Percentiles rank a stretch among this genome's conserved stretches.
These are phyloP conservation scores for Aspergillus bombycis DNA, from an alignment of 2,329 filamentous ascomycete genomes.

Conservation along the genomic window DNA sequence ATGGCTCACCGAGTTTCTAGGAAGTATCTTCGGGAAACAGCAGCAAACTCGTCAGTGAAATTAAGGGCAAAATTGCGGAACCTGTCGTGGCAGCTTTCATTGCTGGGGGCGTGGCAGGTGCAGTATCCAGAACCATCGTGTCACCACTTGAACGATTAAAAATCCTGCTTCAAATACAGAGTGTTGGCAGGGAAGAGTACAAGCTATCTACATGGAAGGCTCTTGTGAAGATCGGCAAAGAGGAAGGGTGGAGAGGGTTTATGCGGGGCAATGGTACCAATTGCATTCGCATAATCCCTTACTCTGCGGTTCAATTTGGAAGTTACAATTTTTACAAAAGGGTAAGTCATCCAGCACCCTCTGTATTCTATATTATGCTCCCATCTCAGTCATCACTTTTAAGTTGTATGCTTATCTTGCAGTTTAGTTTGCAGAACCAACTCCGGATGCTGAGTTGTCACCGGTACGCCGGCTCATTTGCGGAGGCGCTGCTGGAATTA, in stretches of 20 bases:
- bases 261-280: slow-evolving; percentile 99
- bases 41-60: slow-evolving; percentile 26
- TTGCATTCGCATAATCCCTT: slow-evolving; percentile 96
- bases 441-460: slow-evolving; percentile 72
- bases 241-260: slow-evolving; percentile 96
- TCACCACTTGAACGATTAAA: slow-evolving; percentile 94
- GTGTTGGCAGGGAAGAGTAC: slow-evolving; percentile 86
- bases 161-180: slow-evolving; percentile 97
- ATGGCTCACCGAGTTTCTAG: slow-evolving; percentile 20
- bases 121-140: slow-evolving; percentile 96
- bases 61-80: slow-evolving; percentile 64
- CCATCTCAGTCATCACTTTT: not conserved
- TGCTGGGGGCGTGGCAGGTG: slow-evolving; percentile 89
- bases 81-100: slow-evolving; percentile 90
- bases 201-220: slow-evolving; percentile 89
- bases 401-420: slow-evolving; percentile 15
- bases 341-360: slow-evolving; percentile 56
- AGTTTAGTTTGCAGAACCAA: slow-evolving; percentile 71
- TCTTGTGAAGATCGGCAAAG: slow-evolving; percentile 90
- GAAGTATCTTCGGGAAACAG: slow-evolving; percentile 18
- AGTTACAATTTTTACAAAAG: slow-evolving; percentile 97
- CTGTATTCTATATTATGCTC: not conserved
- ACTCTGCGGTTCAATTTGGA: slow-evolving; percentile 97
- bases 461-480: slow-evolving; percentile 80
- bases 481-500: slow-evolving; percentile 89